Evolutionary conservation across 2,329 filamentous ascomycete species (phyloP).

Genomic region (Tolypocladium amazonense): DNA sequence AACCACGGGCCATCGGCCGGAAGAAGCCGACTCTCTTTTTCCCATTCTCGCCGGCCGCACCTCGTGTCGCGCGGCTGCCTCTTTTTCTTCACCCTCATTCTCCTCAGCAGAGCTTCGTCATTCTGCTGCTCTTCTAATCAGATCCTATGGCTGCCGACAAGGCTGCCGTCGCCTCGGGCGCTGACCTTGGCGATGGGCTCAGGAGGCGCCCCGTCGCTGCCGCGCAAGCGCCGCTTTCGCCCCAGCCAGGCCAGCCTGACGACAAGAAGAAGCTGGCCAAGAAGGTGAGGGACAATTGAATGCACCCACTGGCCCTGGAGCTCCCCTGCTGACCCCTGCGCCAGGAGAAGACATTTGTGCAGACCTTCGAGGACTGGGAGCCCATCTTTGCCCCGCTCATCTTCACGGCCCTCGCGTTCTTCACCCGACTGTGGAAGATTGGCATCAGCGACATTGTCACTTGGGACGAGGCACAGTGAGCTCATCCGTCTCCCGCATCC

Average conservation of each 20-base stretch:
- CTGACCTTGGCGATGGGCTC: slow-evolving; percentile 45
- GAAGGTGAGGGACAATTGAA: slow-evolving; percentile 30
- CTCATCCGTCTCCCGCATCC: slow-evolving; percentile 5
- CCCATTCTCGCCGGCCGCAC: neutral
- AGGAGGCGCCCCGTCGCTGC: slow-evolving; percentile 40
- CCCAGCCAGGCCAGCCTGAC: slow-evolving; percentile 33
- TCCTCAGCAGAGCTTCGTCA: neutral
- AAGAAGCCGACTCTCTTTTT: slow-evolving; percentile 7
- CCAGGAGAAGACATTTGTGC: slow-evolving; percentile 46
- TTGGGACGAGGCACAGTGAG: slow-evolving; percentile 57
- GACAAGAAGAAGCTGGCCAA: slow-evolving; percentile 49
- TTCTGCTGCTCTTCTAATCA: slow-evolving; percentile 1
- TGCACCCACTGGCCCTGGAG: neutral
- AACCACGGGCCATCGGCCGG: neutral
- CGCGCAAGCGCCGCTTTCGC: slow-evolving; percentile 22
- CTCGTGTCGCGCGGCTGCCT: neutral
- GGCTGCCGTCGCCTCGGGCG: slow-evolving; percentile 48
- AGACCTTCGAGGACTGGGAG: slow-evolving; percentile 55
- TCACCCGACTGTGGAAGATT: slow-evolving; percentile 61
- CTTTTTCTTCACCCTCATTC: slow-evolving; percentile 2
- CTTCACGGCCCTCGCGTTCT: slow-evolving; percentile 51
- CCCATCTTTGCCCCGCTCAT: slow-evolving; percentile 49
- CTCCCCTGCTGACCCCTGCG: slow-evolving; percentile 8
- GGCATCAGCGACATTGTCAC: slow-evolving; percentile 57
- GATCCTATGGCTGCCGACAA: slow-evolving; percentile 41